Evolutionary conservation across 192 early-diverging fungal genomes (phyloP), one percentile per base, ranked within the genome.

Genomic region (Lunasporangiospora selenospora): DNA sequence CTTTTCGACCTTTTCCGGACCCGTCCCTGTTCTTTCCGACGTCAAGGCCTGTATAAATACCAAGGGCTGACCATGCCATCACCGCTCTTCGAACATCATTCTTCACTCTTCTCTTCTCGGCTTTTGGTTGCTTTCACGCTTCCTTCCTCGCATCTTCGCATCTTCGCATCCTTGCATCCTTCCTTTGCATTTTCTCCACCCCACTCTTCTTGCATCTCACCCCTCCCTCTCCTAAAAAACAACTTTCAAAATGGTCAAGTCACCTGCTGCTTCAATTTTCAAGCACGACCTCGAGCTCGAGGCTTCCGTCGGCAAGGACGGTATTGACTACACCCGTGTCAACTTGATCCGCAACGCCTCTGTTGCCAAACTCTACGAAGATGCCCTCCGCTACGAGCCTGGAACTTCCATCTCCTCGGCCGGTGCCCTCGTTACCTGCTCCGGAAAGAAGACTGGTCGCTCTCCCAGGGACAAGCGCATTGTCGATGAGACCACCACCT

Each of bases 401-500:
- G 95, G 95, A 31, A 93, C 95, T 36, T 90, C 85, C 60, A 83
- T 99, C 67, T 96, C 97, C 47, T 90, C 93, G 26, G 75, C 90
- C 61, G 97, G 97, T 48, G 97, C 97, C 7, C 85, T 98, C 41
- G 90, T 92, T 56, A 90, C 95, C 30, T 87, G 85, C 67, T 97
- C 95, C 23, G 95, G 94, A 47, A 84, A 86, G 67, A 98, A 98
- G 87, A 97, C 87, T 31, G 92, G 97, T 39, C 91, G 97, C 62
- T 92, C 90, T 26, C 97, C 97, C 65, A 85, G 85, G 65, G 97
- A 98, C 87, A 98, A 98, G 88, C 93, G 97, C 75, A 91, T 98
- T 69, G 97, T 97, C 46, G 94, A 96, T 56, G 97, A 98, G 77
- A 75, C 85, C 8, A 76, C 85, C 23, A 92, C 94, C n/a, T 79